Base-by-base conservation (phyloP, 139 green algal genomes). In the Pleodorina starrii region DNA sequence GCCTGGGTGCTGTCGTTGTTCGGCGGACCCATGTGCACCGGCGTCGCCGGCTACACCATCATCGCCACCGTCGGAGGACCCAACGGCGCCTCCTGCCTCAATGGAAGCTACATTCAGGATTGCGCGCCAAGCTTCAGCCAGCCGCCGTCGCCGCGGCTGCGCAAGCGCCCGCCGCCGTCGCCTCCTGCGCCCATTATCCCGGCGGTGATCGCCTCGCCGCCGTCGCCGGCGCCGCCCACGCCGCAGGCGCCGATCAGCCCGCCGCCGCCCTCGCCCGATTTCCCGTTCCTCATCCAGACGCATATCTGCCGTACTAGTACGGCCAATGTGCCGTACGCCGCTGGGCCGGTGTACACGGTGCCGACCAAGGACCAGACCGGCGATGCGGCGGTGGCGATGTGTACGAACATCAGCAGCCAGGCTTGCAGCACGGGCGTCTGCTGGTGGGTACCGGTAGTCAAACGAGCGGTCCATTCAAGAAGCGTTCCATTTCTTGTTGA, bases 281-380 rank as follows among this genome's bases (percentile, higher is more conserved):
- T 43, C 25, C 78, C 78, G 2, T 73, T 23, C 50, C 29, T 74
- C 1, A 51, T 85, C 48, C 36, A 42, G 36, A 85, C 78, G 23
- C 78, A 85, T 25, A 11, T 51, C 27, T 85, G 78, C 29, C 44
- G 60, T 32, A 51, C 54, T 25, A 72, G 35, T 32, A 73, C 36
- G 5, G 5, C 57, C 10, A 71, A 85, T 27, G 78, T 85, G 36
- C 78, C 51, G 36, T 85, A 85, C 78, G 36, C 19, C 27, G 54
- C 38, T 12, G 54, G 54, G 0, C 54, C 51, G 38, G 5, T 74
- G 23, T 54, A 35, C 19, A 32, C 66, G 3, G 32, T 12, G 9
- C 23, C 25, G 4, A 46, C 51, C 2, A 36, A 71, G 9, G 78
- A 85, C 40, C 54, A 74, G 78, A 25, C 48, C 32, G 50, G 50